Percentiles rank a stretch among this genome's conserved stretches.
These are phyloP conservation scores for Globisporangium lucens DNA, from an alignment of 352 stramenopile species.

Conservation along the genomic window DNA sequence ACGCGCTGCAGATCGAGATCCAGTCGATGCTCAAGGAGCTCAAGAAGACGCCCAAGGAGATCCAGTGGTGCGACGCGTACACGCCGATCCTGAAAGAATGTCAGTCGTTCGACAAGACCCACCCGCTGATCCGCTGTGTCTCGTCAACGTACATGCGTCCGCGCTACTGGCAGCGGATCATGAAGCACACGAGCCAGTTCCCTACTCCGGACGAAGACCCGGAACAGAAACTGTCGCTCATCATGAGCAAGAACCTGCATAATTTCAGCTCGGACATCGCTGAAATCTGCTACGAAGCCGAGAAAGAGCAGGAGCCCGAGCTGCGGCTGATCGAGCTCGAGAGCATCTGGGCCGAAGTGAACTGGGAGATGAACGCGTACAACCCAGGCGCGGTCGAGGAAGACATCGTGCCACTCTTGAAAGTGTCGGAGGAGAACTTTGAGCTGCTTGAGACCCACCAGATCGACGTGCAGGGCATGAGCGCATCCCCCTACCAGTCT, in stretches of 20 bases:
- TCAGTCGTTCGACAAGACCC: slow-evolving; percentile 83
- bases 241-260: slow-evolving; percentile 93
- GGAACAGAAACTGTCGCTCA: slow-evolving; percentile 85
- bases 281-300: slow-evolving; percentile 95
- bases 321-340: slow-evolving; percentile 89
- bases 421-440: slow-evolving; percentile 95
- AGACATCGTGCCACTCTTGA: slow-evolving; percentile 87
- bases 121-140: slow-evolving; percentile 74
- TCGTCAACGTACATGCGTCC: slow-evolving; percentile 89
- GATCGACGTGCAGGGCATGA: slow-evolving; percentile 96
- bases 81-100: slow-evolving; percentile 78
- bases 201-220: slow-evolving; percentile 92
- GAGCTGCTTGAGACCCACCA: slow-evolving; percentile 96
- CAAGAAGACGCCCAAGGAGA: slow-evolving; percentile 91
- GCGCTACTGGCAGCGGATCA: slow-evolving; percentile 93
- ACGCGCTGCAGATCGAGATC: slow-evolving; percentile 93
- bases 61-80: slow-evolving; percentile 91
- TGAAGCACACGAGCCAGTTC: slow-evolving; percentile 89
- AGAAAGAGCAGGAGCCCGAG: slow-evolving; percentile 96
- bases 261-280: slow-evolving; percentile 94
- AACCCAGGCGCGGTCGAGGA: slow-evolving; percentile 64
- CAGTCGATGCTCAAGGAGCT: slow-evolving; percentile 93
- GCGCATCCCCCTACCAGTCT: slow-evolving; percentile 92
- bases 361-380: slow-evolving; percentile 93
- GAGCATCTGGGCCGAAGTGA: slow-evolving; percentile 89